Evolutionary conservation across 805 yeast species (phyloP).

Genomic region (Candida insectorum): DNA sequence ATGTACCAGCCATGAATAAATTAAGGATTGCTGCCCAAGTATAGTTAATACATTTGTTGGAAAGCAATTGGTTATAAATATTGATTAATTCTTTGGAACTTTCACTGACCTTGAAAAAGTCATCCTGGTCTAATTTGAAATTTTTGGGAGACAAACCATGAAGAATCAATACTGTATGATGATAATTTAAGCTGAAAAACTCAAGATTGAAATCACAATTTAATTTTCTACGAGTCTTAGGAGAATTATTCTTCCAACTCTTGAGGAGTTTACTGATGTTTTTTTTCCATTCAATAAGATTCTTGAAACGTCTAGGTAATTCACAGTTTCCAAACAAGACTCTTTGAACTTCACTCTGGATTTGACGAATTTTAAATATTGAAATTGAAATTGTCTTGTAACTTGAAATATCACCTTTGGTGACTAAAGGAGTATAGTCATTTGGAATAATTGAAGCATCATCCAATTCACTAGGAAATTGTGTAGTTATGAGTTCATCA

Average conservation of each 20-base stretch:
- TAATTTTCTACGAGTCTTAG: conserved; percentile 55
- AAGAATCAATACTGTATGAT: conserved; percentile 67
- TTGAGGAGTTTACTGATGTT: conserved; percentile 51
- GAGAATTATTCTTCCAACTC: conserved; percentile 58
- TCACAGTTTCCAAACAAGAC: conserved; percentile 69
- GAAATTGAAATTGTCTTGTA: conserved; percentile 67
- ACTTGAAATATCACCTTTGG: conserved; percentile 44
- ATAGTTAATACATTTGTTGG: conserved; percentile 64
- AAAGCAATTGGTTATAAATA: conserved; percentile 56
- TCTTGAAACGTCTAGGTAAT: conserved; percentile 58
- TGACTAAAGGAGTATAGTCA: conserved; percentile 12
- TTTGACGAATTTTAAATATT: conserved; percentile 64
- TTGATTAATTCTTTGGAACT: conserved; percentile 66
- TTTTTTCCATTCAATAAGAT: conserved; percentile 60
- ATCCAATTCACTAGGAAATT: conserved; percentile 71
- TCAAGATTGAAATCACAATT: conserved; percentile 72
- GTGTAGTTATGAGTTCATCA: conserved; percentile 69
- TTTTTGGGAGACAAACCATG: conserved; percentile 78
- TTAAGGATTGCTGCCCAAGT: conserved; percentile 95
- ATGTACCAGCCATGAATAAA: conserved; percentile 83
- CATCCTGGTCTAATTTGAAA: conserved; percentile 49
- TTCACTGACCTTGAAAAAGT: conserved; percentile 54
- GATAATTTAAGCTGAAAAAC: conserved; percentile 71
- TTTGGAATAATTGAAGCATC: conserved; percentile 55
- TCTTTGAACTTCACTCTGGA: conserved; percentile 76